Evolutionary conservation across 257 asterid genomes (phyloP), one percentile per base, ranked within the genome.

Genomic region (Capsicum baccatum): DNA sequence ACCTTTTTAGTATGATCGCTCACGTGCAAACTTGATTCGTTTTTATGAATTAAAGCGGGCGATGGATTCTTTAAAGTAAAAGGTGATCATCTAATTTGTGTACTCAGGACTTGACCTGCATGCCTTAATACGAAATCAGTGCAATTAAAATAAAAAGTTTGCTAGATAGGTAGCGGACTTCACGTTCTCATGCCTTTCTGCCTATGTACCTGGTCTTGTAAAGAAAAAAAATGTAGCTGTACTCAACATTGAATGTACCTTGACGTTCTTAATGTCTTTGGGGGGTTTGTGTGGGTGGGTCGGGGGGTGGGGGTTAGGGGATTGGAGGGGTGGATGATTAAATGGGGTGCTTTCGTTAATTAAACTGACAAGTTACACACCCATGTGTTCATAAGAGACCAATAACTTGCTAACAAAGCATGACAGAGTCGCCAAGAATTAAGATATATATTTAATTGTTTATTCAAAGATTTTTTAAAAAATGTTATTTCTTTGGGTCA

Each of bases 231-330:
- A 10, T 4, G 44, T 26, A 66, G 71, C 9, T 64, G 71, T 64
- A 64, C 47, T 5, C 44, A 71, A 71, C 79, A 11, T 71, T n/a
- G 79, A 11, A 44, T 19, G 79, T 71, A 70, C 57, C 79, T 44
- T 5, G 6, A 44, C 79, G 57, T 44, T 71, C 57, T 5, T n/a
- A 5, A 8, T 71, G 57, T 71, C 79, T 69, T 39, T 9, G 1
- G 21, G 76, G 76, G 14, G 2, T 26, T 26, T 26, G 33, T 26
- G 33, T 26, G 33, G 1, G 33, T 26, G 0, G 21, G 78, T 26
- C 1, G 26, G 5, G 42, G 42, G 1, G 33, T 26, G 0, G 21
- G 78, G 78, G 15, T 39, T 9, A 52, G 78, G 15, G 52, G 6
- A n/a, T 44, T 44, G 6, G 6, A 8, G 13, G 35, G 79, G 7